These are phyloP conservation scores for Diaporthe ampelina DNA, from an alignment of 2,329 filamentous ascomycete species.

Conservation along the genomic window DNA sequence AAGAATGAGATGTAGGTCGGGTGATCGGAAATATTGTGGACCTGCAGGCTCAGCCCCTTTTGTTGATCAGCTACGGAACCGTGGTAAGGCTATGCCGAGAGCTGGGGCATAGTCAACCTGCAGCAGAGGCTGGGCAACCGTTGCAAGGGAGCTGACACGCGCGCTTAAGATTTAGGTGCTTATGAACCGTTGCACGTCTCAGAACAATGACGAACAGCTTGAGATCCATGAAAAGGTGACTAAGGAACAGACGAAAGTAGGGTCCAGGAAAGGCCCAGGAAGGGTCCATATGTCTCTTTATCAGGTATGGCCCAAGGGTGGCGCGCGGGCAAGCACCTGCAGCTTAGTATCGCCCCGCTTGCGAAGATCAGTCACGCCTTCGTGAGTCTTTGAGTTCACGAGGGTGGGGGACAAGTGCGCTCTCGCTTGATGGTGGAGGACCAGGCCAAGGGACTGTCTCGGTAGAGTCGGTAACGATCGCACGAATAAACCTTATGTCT, in stretches of 20 bases:
- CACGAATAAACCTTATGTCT: slow-evolving; percentile 3
- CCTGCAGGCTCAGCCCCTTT: slow-evolving; percentile 5
- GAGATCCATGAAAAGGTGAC: not conserved
- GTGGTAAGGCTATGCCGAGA: not conserved
- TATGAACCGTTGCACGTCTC: slow-evolving; percentile 22
- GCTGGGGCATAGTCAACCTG: not conserved
- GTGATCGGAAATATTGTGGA: not conserved
- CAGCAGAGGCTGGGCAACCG: not conserved
- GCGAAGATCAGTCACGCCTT: not conserved
- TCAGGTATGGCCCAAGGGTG: not conserved
- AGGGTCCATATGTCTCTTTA: slow-evolving; percentile 2
- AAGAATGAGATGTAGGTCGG: not conserved
- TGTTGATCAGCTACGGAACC: slow-evolving; percentile 6
- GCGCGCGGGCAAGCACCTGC: not conserved
- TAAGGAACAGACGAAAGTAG: too few relatives aligned
- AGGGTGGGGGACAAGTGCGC: too few relatives aligned
- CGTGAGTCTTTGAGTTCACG: not conserved
- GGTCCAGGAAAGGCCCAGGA: not conserved
- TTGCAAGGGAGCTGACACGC: slow-evolving; percentile 19
- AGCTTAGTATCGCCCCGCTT: not conserved
- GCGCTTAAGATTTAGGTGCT: slow-evolving; percentile 4
- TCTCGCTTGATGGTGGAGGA: not conserved
- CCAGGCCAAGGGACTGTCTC: not conserved
- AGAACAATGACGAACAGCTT: not conserved
- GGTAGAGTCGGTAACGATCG: slow-evolving; percentile 2